Evolutionary conservation across 2,329 filamentous ascomycete genomes (phyloP), one percentile per base, ranked within the genome.

Genomic region (Pseudocercospora cruenta): DNA sequence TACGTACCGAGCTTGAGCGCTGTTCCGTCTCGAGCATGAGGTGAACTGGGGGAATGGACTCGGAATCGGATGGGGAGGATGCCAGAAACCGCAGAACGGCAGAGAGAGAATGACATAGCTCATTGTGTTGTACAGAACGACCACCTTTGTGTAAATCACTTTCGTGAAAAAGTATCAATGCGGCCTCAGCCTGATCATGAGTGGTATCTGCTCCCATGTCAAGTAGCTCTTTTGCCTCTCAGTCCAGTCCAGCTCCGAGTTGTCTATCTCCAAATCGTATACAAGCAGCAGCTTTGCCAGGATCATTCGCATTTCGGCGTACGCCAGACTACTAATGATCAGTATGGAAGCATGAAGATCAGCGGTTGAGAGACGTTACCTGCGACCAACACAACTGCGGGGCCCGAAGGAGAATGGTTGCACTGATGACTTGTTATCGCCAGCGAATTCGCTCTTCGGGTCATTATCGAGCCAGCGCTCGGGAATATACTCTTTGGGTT

Each of bases 281-380:
- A n/a, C 54, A 24, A 58, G 22, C 9, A 67, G 59, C 9, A 65
- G 49, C 33, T 43, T 61, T 4, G 60, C 66, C 51, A 67, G n/a
- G 1, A 79, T 71, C 1, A 82, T 60, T 5, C 75, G 73, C 67
- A 79, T 75, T 67, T 81, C 79, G 51, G 75, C 73, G 60, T 75
- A 77, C 2, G 78, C 79, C 16, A 81, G 72, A 70, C 73, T 66
- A 49, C 19, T 8, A 14, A 6, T 1, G 12, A 21, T 59, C 57
- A 59, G 57, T 22, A 16, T 7, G 12, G 10, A 10, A 31, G 31
- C 19, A 16, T n/a, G 9, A 14, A 26, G 6, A 4, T 26, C 1
- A 1, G 12, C 43, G 8, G 22, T 4, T 10, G 49, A 21, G 7
- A 58, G 6, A 60, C 3, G 33, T 60, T 43, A 60, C 58, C 58